These are phyloP conservation scores for Aureobasidium sp. DNA, from an alignment of 2,329 filamentous ascomycete genomes.

Conservation along the genomic window DNA sequence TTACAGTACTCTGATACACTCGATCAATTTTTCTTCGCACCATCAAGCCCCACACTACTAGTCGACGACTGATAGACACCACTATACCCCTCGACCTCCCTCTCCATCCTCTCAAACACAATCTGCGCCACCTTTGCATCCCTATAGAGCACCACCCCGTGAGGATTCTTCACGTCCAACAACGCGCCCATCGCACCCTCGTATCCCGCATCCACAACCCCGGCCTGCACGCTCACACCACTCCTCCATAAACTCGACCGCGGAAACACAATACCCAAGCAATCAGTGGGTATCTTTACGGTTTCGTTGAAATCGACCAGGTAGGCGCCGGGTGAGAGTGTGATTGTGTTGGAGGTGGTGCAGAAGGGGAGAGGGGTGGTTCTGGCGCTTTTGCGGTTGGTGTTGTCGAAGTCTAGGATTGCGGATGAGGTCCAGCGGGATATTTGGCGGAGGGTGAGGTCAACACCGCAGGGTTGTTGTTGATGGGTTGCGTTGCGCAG, in stretches of 20 bases:
- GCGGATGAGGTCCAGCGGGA: not conserved
- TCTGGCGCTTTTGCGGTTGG: not conserved
- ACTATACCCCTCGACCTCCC: conserved; percentile 33
- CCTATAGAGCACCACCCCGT: conserved; percentile 30
- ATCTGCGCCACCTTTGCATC: conserved; percentile 37
- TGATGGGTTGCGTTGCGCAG: not conserved
- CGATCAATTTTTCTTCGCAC: not conserved
- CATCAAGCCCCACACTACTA: not conserved
- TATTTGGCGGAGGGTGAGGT: not conserved
- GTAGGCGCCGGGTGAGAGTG: conserved; percentile 28
- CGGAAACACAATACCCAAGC: conserved; percentile 35
- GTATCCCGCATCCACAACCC: conserved; percentile 40
- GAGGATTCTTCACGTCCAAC: conserved; percentile 24
- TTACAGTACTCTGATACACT: not conserved
- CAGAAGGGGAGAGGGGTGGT: not conserved
- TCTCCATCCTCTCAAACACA: conserved; percentile 34
- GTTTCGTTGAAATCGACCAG: conserved; percentile 38
- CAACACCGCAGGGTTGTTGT: conserved; percentile 9
- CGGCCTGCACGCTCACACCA: conserved; percentile 32
- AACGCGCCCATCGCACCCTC: conserved; percentile 36
- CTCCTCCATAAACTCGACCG: conserved; percentile 37
- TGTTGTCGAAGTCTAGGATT: conserved; percentile 3
- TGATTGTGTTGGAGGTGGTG: not conserved
- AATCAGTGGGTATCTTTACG: conserved; percentile 33
- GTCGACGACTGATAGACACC: conserved; percentile 32